phyloP scores from a whole-genome alignment of 306 rosid genomes.

The Malus orientalis region DNA sequence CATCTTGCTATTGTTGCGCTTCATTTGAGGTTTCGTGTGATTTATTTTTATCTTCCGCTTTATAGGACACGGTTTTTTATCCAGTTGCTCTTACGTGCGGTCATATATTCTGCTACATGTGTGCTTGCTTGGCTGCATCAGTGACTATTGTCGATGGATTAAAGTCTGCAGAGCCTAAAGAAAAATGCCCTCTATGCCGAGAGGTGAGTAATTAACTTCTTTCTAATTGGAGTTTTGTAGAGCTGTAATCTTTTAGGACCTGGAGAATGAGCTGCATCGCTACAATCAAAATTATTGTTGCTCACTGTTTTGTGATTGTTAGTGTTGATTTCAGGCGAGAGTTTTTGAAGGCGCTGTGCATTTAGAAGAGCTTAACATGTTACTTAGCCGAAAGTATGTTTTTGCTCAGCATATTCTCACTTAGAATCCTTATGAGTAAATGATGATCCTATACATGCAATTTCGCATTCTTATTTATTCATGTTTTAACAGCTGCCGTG shows the following conservation, averaged over 20 bases:
- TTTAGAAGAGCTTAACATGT: slow-evolving; percentile 62
- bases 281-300: neutral
- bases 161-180: slow-evolving; percentile 43
- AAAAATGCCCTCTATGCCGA: slow-evolving; percentile 86
- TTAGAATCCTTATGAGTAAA: neutral
- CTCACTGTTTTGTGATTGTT: neutral
- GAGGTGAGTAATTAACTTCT: slow-evolving; percentile 33
- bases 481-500: slow-evolving; percentile 43
- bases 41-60: neutral
- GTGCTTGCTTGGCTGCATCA: slow-evolving; percentile 88
- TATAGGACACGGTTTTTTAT: slow-evolving; percentile 89
- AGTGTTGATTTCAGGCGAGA: slow-evolving; percentile 37
- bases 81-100: slow-evolving; percentile 89
- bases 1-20: neutral
- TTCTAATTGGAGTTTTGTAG: neutral
- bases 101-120: slow-evolving; percentile 83
- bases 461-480: neutral
- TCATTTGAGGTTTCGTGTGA: neutral
- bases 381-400: slow-evolving; percentile 56
- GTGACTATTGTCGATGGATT: slow-evolving; percentile 71
- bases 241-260: neutral
- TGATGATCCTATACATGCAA: neutral
- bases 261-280: neutral
- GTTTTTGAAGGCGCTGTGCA: slow-evolving; percentile 60
- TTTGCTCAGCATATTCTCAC: neutral